Conservation (phyloP, 805 yeast genomes). For the Maudiozyma pseudohumilis region DNA sequence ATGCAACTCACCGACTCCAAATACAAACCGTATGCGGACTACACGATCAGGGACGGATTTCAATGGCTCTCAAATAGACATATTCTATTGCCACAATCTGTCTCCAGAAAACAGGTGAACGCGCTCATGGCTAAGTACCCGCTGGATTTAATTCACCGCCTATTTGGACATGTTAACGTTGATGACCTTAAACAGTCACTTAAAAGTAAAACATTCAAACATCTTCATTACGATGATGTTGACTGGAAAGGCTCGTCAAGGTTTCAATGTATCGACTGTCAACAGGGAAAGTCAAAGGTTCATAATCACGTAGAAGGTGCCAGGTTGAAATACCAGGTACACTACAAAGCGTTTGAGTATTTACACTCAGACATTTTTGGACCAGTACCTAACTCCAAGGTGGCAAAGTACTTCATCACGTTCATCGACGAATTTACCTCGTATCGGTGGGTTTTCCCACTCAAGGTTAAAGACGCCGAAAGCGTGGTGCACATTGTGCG, state of each 20-base stretch:
- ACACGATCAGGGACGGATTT: not conserved
- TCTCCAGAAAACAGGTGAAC: not conserved
- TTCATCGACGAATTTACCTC: not conserved
- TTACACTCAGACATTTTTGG: constrained; percentile 1
- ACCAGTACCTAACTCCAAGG: not conserved
- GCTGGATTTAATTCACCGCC: not conserved
- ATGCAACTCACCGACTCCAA: not conserved
- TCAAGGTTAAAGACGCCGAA: not conserved
- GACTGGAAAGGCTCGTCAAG: constrained; percentile 31
- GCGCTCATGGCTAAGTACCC: not conserved
- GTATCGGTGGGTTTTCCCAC: not conserved
- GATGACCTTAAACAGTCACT: not conserved
- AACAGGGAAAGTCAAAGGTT: constrained; percentile 59
- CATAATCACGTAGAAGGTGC: constrained; percentile 58
- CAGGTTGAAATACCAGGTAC: constrained; percentile 32
- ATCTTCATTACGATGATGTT: not conserved
- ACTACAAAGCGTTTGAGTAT: constrained; percentile 1
- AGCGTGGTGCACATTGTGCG: not conserved
- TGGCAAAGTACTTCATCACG: not conserved
- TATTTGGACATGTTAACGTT: constrained; percentile 4
- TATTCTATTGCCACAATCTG: not conserved
- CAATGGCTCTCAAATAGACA: not conserved
- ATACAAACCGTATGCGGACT: not conserved
- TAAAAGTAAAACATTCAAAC: not conserved
- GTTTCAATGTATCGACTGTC: constrained; percentile 60